These are phyloP conservation scores for Thelephora terrestris DNA, from an alignment of 1,284 basidiomycete genomes.

Conservation along the genomic window DNA sequence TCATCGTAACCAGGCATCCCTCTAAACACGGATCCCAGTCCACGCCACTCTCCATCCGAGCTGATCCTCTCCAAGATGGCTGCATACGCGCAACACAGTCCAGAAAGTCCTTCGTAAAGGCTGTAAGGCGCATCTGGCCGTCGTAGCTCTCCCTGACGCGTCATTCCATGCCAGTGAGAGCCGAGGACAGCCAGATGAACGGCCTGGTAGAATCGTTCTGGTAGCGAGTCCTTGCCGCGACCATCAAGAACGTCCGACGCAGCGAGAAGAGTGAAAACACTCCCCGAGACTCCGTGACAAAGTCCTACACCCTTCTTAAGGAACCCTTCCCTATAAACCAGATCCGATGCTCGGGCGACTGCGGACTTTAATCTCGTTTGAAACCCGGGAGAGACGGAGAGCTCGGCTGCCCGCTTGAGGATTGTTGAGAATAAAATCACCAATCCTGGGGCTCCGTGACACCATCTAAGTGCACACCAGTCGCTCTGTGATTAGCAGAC, in stretches of 20 bases:
- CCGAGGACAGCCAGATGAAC: constrained; percentile 38
- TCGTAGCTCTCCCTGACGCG: constrained; percentile 29
- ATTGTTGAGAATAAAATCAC: constrained; percentile 35
- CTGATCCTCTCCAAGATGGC: constrained; percentile 30
- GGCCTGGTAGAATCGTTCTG: constrained; percentile 26
- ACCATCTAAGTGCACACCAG: constrained; percentile 31
- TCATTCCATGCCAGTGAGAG: constrained; percentile 24
- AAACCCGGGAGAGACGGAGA: constrained; percentile 9
- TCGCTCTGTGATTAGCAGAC: no score
- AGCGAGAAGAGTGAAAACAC: constrained; percentile 39
- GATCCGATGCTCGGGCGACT: constrained; percentile 27
- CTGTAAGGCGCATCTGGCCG: constrained; percentile 41
- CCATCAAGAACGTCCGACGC: constrained; percentile 26
- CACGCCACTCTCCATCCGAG: constrained; percentile 3
- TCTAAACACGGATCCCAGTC: constrained; percentile 3
- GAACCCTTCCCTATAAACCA: constrained; percentile 38
- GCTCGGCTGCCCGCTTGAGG: constrained; percentile 15
- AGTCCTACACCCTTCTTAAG: constrained; percentile 45
- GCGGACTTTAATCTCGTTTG: constrained; percentile 21
- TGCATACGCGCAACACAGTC: constrained; percentile 47
- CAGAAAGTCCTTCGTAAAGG: constrained; percentile 43
- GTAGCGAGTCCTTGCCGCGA: neutral
- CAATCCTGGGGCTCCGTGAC: constrained; percentile 44
- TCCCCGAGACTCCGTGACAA: constrained; percentile 46
- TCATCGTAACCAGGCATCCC: constrained; percentile 23